Base-by-base conservation (phyloP, 352 stramenopile species). In the Plasmopara muralis region DNA sequence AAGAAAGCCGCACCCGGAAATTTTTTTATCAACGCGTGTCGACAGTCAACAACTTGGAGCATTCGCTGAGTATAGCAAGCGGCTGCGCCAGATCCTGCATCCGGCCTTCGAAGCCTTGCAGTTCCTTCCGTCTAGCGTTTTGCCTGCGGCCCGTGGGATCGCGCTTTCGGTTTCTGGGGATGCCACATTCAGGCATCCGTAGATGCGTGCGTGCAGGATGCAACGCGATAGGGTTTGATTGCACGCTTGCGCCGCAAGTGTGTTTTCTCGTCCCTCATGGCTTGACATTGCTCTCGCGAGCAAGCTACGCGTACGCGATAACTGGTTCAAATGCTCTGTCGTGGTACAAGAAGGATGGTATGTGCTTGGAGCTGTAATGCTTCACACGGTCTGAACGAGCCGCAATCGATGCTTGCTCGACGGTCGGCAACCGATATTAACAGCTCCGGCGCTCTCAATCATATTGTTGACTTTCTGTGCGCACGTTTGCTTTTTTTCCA, bases 1-100 rank as follows among this genome's bases (percentile, higher is more conserved):
- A 18, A 48, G 9, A 30, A 55, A 55, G 20, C 49, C 39, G 0
- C 40, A 55, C n/a, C n/a, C n/a, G n/a, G n/a, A n/a, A n/a, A 12
- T 39, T 30, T n/a, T 47, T 55, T 48, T 15, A n/a, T 47, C 39
- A 4, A 28, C 42, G 16, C 25, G 39, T n/a, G 29, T 31, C 13
- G 13, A 42, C 20, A 25, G 3, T 25, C 3, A 25, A 25, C 20
- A 25, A 3, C 1, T 25, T 25, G 20, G 3, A 25, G 20, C 20
- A 25, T 25, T 25, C 3, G 20, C 20, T 1, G 20, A 1, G 20
- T 25, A 25, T 25, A 25, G 20, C 20, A 25, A 25, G 20, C 20
- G 20, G 3, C 20, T 3, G 3, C 20, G 20, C 3, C 20, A 25
- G 3, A 25, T 25, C 3, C 20, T 25, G 20, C 20, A 3, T 25